Base-by-base conservation (phyloP, 257 asterid species). In the Rubia yunnanensis region DNA sequence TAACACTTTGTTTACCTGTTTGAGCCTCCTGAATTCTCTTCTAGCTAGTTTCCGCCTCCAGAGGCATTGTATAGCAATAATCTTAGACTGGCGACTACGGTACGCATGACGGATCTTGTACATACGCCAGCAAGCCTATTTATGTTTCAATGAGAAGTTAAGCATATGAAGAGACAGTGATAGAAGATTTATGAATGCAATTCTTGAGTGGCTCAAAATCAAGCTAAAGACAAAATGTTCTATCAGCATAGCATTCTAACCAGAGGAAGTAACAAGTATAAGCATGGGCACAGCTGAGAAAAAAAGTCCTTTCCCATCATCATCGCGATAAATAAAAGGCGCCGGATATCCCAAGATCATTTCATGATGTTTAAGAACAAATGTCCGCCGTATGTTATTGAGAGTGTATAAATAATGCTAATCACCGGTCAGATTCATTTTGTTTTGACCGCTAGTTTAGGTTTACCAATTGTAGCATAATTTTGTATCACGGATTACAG, bases 41-140 rank as follows among this genome's bases (percentile, higher is more conserved):
- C 82, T 86, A 11, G 99, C 97, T 85, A 90, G 67, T 77, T 90
- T 94, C 68, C 64, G 94, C 85, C 96, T 83, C 99, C 99, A 94
- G 74, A 81, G 85, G 77, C 97, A 88, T 81, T 94, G 99, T 69
- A 94, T 86, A 28, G 94, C 83, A 68, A 94, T 76, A 77, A 90
- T 86, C 49, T 85, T 77, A 64, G 90, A 80, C 71, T 85, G 99
- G 27, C 96, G 92, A 77, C 82, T 79, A 75, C 72, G 84, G 76
- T 78, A 94, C 63, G 87, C 73, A 28, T 83, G 81, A 48, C 88
- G 96, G 70, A 85, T 64, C 84, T 83, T 86, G 83, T 80, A 79
- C 96, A 85, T 86, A 81, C 95, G 83, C 99, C 99, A 94, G 69
- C 72, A 73, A 65, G 96, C 95, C 99, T 94, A 76, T 59, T 65